Conservation (phyloP, 257 asterid species). For the Nicotiana attenuata region DNA sequence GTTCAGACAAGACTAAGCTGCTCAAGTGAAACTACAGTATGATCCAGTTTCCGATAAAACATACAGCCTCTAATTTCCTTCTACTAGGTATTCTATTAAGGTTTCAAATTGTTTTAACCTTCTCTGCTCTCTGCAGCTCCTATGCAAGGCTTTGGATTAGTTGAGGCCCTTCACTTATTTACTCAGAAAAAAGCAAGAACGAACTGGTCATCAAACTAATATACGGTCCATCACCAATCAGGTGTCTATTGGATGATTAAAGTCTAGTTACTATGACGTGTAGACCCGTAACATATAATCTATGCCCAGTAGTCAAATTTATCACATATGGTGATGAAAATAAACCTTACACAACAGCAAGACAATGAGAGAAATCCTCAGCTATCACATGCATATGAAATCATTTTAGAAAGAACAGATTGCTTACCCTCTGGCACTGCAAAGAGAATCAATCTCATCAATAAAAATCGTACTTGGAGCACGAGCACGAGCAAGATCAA, state of each 20-base stretch:
- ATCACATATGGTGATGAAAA: neutral
- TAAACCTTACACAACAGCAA: neutral
- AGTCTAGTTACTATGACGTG: neutral
- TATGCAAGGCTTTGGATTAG: neutral
- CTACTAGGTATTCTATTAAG: neutral
- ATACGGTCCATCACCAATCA: neutral
- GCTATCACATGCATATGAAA: neutral
- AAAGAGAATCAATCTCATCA: slow-evolving; percentile 22
- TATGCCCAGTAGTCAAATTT: neutral
- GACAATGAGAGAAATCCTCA: neutral
- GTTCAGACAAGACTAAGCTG: neutral
- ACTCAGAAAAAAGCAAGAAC: neutral
- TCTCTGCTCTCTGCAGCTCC: neutral
- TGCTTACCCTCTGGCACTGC: slow-evolving; percentile 92
- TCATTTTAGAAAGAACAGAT: neutral
- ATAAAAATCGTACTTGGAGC: slow-evolving; percentile 97
- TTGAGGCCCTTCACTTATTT: neutral
- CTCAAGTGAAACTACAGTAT: neutral
- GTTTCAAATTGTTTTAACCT: neutral
- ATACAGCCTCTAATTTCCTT: neutral
- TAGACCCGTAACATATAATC: neutral
- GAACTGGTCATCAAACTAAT: neutral
- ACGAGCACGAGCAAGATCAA: slow-evolving; percentile 93
- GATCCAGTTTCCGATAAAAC: neutral
- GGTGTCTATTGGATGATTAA: neutral